A percentile compares a stretch with the other conserved stretches of the same genome.
These are phyloP conservation scores for Aureobasidium sp. DNA, from an alignment of 2,329 filamentous ascomycete species.

Conservation along the genomic window DNA sequence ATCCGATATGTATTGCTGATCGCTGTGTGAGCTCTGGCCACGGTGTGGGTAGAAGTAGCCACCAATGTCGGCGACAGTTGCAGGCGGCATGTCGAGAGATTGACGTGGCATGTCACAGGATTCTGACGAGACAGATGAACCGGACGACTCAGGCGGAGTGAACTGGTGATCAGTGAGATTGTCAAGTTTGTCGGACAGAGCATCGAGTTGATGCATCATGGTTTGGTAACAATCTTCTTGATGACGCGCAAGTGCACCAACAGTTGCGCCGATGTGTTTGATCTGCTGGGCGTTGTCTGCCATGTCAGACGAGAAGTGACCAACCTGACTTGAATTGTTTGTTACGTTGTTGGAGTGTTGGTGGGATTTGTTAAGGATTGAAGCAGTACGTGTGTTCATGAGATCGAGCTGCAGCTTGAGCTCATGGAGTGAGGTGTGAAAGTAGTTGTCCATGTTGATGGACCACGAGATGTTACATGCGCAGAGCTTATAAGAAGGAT, in stretches of 20 bases:
- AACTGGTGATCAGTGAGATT: background rate
- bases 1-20: background rate
- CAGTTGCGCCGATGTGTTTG: background rate
- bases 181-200: background rate
- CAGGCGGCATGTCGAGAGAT: background rate
- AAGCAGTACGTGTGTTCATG: constrained; percentile 10
- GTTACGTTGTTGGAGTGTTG: background rate
- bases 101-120: background rate
- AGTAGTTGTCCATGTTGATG: background rate
- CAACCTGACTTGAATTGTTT: background rate
- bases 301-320: background rate
- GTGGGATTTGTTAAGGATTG: background rate
- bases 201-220: background rate
- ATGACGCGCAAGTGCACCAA: background rate
- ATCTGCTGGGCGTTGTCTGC: background rate
- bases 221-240: background rate
- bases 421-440: constrained; percentile 1
- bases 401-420: constrained; percentile 7
- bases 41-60: constrained; percentile 1
- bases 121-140: background rate
- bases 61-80: constrained; percentile 1
- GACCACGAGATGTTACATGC: background rate
- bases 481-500: background rate
- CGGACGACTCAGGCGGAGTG: constrained; percentile 3
- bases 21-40: background rate